phyloP scores from a whole-genome alignment of 2,329 filamentous ascomycete species.

The Xylariaceae sp. region DNA sequence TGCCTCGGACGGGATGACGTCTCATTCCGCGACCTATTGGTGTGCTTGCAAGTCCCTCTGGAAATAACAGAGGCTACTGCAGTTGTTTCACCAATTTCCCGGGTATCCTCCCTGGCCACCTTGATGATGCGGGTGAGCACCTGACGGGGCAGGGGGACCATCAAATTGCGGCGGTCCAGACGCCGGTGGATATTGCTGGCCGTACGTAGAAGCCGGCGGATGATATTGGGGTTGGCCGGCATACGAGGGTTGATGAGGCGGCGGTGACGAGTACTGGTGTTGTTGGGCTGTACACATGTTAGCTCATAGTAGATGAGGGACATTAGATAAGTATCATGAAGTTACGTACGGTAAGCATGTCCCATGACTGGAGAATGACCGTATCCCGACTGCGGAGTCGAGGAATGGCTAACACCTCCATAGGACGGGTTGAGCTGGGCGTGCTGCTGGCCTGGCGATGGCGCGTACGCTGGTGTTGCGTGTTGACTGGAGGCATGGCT shows the following conservation, averaged over 20 bases:
- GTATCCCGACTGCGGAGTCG: slow-evolving; percentile 18
- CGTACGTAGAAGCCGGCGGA: slow-evolving; percentile 21
- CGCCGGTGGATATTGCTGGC: slow-evolving; percentile 16
- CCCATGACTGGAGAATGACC: too few species aligned
- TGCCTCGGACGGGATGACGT: slow-evolving; percentile 9
- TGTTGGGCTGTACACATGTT: slow-evolving; percentile 18
- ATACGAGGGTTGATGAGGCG: slow-evolving; percentile 19
- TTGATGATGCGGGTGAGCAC: slow-evolving; percentile 21
- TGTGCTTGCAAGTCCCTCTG: slow-evolving; percentile 9
- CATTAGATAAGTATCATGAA: slow-evolving; percentile 1
- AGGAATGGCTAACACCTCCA: slow-evolving; percentile 10
- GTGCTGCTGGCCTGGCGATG: slow-evolving; percentile 15
- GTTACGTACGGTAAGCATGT: slow-evolving; percentile 22
- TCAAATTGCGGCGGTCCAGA: slow-evolving; percentile 18
- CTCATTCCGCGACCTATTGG: slow-evolving; percentile 13
- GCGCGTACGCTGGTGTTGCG: slow-evolving; percentile 13
- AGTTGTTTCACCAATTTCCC: slow-evolving; percentile 12
- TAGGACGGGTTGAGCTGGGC: slow-evolving; percentile 17
- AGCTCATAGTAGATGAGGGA: slow-evolving; percentile 3
- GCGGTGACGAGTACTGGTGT: slow-evolving; percentile 22
- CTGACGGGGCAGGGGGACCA: slow-evolving; percentile 17
- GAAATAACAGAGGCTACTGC: too few species aligned
- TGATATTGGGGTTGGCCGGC: slow-evolving; percentile 24
- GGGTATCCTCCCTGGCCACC: slow-evolving; percentile 27
- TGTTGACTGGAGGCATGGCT: slow-evolving; percentile 16